Percentiles rank a stretch among this genome's conserved stretches.
Conservation (phyloP, 2,329 filamentous ascomycete genomes). For the Diaporthe vexans region DNA sequence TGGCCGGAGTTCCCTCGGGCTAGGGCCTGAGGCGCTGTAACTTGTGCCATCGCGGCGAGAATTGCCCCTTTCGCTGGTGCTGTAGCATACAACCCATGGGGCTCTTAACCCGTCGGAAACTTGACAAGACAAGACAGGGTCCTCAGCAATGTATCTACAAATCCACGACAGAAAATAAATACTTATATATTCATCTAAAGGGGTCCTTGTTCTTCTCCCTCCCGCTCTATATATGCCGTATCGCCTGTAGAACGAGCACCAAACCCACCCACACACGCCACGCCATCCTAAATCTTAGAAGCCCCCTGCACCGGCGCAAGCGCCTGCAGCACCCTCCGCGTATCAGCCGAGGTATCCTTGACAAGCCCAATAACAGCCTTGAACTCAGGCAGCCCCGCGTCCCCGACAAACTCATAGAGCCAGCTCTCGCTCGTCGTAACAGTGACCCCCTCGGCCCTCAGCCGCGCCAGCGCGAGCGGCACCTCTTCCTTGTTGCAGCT, state of each 20-base stretch:
- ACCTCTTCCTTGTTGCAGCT: constrained; percentile 89
- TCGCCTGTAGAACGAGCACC: too few species aligned
- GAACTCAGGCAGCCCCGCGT: constrained; percentile 81
- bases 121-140: too few species aligned
- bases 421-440: constrained; percentile 92
- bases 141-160: too few species aligned
- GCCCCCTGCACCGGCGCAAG: constrained; percentile 65
- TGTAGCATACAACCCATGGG: too few species aligned
- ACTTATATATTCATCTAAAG: too few species aligned
- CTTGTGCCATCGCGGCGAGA: not conserved
- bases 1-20: not conserved
- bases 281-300: constrained; percentile 67
- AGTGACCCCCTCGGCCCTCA: constrained; percentile 81
- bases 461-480: constrained; percentile 79
- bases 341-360: constrained; percentile 80
- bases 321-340: constrained; percentile 75
- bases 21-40: not conserved
- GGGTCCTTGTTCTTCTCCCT: too few species aligned
- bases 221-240: too few species aligned
- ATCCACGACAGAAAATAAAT: too few species aligned
- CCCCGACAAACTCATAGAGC: constrained; percentile 90
- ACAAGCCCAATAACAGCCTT: constrained; percentile 80
- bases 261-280: too few species aligned
- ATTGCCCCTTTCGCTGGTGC: constrained; percentile 4
- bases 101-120: too few species aligned